Base-by-base conservation (phyloP, 208 protist species). In the Leishmania turanica region DNA sequence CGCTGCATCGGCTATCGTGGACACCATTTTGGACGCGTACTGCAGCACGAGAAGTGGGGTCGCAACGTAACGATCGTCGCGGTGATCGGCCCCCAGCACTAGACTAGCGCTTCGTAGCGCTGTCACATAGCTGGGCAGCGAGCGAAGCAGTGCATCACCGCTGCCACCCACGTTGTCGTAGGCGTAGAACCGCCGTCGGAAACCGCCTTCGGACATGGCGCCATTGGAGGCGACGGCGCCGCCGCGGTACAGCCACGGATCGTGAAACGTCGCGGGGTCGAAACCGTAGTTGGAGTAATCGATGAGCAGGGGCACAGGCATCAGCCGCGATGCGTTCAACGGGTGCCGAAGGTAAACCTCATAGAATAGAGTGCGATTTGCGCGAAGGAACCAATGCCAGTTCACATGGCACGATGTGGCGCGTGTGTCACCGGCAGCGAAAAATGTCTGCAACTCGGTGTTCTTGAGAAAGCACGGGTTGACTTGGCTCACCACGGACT, bases 281-380 rank as follows among this genome's bases (percentile, higher is more conserved):
- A 91, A 89, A 42, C 69, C 64, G 72, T 87, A 21, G 75, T 88
- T 87, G 56, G 75, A 85, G 84, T 92, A 92, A 65, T 96, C 88
- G 8, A 93, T 51, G 6, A 94, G 80, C 1, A 94, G 81, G 24
- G 92, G 94, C 34, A 97, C 82, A 5, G 92, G 87, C n/a, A 96
- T 60, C n/a, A 91, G 79, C 37, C 89, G 81, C 42, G 84, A 85
- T 15, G 37, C 72, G 78, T 96, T 95, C 9, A 56, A 45, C 15
- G 88, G 86, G 81, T 96, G 85, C 8, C 84, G 81, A 17, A 97
- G 42, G 77, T 89, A 97, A 24, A 95, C n/a, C 40, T 97, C 92
- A 78, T 91, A 95, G 78, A 96, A 94, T 6, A 84, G 19, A 42
- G 88, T 90, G 37, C 76, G 21, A n/a, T 77, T 73, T 9, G 87